phyloP scores from a whole-genome alignment of 2,329 filamentous ascomycete genomes.

The Fusarium paranaense region DNA sequence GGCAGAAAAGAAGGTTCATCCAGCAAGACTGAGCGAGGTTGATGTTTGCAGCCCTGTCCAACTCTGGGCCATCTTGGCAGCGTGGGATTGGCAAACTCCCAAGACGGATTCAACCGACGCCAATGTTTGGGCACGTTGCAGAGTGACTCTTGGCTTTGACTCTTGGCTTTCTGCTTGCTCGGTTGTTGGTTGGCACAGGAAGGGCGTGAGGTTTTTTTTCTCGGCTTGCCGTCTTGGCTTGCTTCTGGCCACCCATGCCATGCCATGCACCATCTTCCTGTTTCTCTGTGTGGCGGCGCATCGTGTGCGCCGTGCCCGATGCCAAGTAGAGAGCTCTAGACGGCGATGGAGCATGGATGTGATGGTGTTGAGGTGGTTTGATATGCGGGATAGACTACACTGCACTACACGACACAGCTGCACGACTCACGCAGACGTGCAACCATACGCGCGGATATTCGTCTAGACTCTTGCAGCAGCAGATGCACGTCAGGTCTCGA shows the following conservation, averaged over 20 bases:
- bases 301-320: conserved; percentile 3
- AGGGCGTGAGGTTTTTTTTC: neutral
- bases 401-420: neutral
- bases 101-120: conserved; percentile 32
- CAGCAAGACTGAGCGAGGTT: neutral
- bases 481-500: conserved; percentile 6
- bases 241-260: neutral
- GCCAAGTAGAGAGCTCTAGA: neutral
- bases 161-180: conserved; percentile 4
- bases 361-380: neutral
- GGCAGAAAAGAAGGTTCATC: neutral
- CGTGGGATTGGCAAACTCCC: conserved; percentile 24
- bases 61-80: conserved; percentile 10
- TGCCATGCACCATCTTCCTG: neutral
- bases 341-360: neutral
- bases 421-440: neutral
- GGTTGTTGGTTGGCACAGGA: neutral
- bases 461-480: neutral
- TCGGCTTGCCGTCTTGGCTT: neutral
- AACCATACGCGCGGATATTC: conserved; percentile 1
- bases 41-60: conserved; percentile 15
- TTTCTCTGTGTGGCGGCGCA: neutral
- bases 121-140: conserved; percentile 15
- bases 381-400: neutral
- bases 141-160: conserved; percentile 18